Evolutionary conservation across 192 early-diverging fungal species (phyloP).

Genomic region (Rhizophagus clarus): DNA sequence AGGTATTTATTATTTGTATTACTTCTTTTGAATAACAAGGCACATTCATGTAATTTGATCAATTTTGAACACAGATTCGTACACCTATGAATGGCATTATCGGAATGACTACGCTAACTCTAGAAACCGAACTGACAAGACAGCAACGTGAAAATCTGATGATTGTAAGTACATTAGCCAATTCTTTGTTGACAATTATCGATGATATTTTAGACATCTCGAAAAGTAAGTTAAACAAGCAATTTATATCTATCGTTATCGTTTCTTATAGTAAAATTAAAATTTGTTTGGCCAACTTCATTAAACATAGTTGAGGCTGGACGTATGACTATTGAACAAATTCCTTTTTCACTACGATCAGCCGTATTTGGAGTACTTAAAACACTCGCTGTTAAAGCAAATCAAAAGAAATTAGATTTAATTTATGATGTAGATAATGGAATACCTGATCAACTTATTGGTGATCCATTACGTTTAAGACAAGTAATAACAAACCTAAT

Average conservation of each 20-base stretch:
- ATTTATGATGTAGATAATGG: constrained; percentile 68
- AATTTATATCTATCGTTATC: not conserved
- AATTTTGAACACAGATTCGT: constrained; percentile 70
- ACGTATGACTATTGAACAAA: constrained; percentile 76
- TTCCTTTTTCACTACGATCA: constrained; percentile 65
- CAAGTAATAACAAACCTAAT: constrained; percentile 85
- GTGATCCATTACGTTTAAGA: constrained; percentile 72
- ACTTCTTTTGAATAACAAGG: not conserved
- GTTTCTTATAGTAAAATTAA: not conserved
- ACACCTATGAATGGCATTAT: constrained; percentile 87
- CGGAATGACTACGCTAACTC: constrained; percentile 71
- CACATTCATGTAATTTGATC: constrained; percentile 28
- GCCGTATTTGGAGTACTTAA: constrained; percentile 69
- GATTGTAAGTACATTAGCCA: constrained; percentile 73
- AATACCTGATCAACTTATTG: constrained; percentile 71
- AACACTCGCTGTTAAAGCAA: constrained; percentile 71
- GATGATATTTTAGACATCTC: constrained; percentile 87
- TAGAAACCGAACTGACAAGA: constrained; percentile 77
- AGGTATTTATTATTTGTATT: constrained; percentile 34
- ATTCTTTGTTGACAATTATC: constrained; percentile 74
- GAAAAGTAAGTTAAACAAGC: constrained; percentile 49
- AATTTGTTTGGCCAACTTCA: not conserved
- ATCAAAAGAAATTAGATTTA: constrained; percentile 72
- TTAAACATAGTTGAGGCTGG: constrained; percentile 69
- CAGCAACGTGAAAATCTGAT: constrained; percentile 81